Evolutionary conservation across 352 stramenopile species (phyloP).

Genomic region (Globisporangium ultimum): DNA sequence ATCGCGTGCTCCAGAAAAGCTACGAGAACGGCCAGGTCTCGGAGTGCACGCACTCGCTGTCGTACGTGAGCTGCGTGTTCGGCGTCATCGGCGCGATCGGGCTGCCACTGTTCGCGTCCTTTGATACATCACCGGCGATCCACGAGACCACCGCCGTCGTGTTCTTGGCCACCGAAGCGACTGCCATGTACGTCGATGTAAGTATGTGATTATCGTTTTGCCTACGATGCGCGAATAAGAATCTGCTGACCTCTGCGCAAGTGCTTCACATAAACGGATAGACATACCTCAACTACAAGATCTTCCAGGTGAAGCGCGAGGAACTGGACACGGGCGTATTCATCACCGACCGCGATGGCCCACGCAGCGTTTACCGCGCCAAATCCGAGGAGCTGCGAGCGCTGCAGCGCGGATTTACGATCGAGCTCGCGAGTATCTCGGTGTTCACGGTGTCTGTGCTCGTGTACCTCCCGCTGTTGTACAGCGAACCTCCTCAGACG

Average conservation of each 20-base stretch:
- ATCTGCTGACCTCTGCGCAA: background rate
- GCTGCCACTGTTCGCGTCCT: conserved; percentile 40
- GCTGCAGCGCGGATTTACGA: conserved; percentile 45
- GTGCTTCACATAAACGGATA: conserved; percentile 11
- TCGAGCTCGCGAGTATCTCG: conserved; percentile 42
- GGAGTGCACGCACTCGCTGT: conserved; percentile 22
- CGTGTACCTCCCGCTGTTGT: conserved; percentile 54
- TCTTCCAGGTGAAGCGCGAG: conserved; percentile 49
- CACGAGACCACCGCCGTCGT: conserved; percentile 41
- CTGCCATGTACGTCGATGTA: conserved; percentile 62
- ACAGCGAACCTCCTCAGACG: conserved; percentile 24
- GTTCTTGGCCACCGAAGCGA: conserved; percentile 44
- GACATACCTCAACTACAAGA: conserved; percentile 58
- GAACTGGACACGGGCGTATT: conserved; percentile 59
- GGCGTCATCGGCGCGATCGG: conserved; percentile 35
- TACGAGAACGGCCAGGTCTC: conserved; percentile 33
- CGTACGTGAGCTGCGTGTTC: conserved; percentile 33
- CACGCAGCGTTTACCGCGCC: conserved; percentile 40
- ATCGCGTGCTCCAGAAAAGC: conserved; percentile 33
- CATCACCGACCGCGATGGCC: conserved; percentile 47
- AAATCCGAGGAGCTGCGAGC: conserved; percentile 35
- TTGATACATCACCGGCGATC: conserved; percentile 27
- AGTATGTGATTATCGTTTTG: conserved; percentile 1
- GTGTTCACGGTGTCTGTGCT: conserved; percentile 49
- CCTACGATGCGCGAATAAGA: background rate